Percentiles rank a stretch among this genome's conserved stretches.
Conservation (phyloP, 148 eudicot species). For the Rhododendron vialii region DNA sequence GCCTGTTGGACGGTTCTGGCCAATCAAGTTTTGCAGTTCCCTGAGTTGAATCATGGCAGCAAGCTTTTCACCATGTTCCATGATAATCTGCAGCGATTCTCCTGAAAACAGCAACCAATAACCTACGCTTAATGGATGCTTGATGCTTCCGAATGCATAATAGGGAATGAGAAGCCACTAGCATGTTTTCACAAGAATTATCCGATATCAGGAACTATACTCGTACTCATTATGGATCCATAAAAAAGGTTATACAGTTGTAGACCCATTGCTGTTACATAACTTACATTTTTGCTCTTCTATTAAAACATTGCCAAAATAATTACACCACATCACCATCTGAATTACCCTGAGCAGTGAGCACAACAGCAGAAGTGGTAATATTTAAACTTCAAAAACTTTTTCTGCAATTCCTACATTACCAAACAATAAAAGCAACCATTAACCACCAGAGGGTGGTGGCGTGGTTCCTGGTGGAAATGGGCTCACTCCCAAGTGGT, state of each 20-base stretch:
- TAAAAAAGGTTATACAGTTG: neutral
- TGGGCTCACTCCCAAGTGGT: neutral
- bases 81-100: constrained; percentile 71
- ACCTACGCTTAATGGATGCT: neutral
- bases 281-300: neutral
- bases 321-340: neutral
- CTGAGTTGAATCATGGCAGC: constrained; percentile 81
- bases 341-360: neutral
- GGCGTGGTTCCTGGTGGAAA: neutral
- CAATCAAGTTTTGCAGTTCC: constrained; percentile 70
- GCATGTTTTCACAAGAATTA: neutral
- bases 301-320: neutral
- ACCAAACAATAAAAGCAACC: neutral
- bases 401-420: neutral
- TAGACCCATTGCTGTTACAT: neutral
- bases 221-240: neutral
- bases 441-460: neutral
- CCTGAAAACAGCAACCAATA: constrained; percentile 36
- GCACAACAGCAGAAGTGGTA: neutral
- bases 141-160: neutral
- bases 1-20: constrained; percentile 50
- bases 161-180: neutral
- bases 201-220: neutral
- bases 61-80: constrained; percentile 99
- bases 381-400: neutral